phyloP scores from a whole-genome alignment of 2,329 filamentous ascomycete genomes.

The Neobulgaria alba region DNA sequence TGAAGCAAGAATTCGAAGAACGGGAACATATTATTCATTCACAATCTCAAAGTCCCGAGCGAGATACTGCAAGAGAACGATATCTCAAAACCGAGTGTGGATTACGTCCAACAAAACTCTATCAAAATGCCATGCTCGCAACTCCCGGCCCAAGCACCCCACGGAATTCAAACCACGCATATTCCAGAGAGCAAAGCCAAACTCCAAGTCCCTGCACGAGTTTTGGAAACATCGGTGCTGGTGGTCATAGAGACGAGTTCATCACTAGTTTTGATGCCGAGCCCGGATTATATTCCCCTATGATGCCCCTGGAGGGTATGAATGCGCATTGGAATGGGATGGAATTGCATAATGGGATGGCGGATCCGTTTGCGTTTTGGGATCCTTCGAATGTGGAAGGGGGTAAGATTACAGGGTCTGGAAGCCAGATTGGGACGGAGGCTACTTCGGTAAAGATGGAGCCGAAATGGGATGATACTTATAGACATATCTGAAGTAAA shows the following conservation, averaged over 20 bases:
- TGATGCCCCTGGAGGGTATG: neutral
- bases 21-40: neutral
- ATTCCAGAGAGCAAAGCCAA: neutral
- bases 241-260: too few species aligned
- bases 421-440: neutral
- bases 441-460: slow-evolving; percentile 14
- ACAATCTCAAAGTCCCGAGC: neutral
- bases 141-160: neutral
- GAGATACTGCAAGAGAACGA: neutral
- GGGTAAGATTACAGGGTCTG: neutral
- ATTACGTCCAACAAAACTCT: neutral
- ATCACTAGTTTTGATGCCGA: too few species aligned
- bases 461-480: slow-evolving; percentile 14
- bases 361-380: neutral
- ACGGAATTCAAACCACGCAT: neutral
- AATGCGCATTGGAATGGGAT: neutral
- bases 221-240: neutral
- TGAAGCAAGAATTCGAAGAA: neutral
- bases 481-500: slow-evolving; percentile 1
- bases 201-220: neutral
- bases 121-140: neutral
- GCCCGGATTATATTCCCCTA: too few species aligned
- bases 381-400: neutral
- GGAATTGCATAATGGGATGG: neutral
- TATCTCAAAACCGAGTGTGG: neutral